Percentiles rank a stretch among this genome's conserved stretches.
Conservation (phyloP, 345 rosid genomes). For the Orychophragmus violaceus region DNA sequence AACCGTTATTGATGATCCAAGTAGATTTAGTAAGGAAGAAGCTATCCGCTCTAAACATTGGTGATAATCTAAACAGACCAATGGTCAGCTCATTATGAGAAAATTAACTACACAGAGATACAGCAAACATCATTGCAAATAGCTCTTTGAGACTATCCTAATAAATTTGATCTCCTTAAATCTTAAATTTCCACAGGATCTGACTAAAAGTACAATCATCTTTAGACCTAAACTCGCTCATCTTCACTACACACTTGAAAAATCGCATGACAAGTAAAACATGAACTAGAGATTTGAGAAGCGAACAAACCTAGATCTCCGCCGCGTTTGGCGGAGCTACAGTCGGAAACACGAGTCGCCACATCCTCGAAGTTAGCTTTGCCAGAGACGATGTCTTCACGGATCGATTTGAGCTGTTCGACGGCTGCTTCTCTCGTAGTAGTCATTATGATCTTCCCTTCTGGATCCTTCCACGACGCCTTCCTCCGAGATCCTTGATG, state of each 20-base stretch:
- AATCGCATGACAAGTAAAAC: neutral
- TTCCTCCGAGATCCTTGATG: slow-evolving; percentile 90
- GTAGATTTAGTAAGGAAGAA: too few species aligned
- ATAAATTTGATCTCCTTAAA: neutral
- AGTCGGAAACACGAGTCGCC: slow-evolving; percentile 76
- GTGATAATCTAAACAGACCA: neutral
- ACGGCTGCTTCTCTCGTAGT: slow-evolving; percentile 70
- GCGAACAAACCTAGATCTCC: slow-evolving; percentile 75
- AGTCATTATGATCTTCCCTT: slow-evolving; percentile 61
- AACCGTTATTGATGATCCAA: neutral
- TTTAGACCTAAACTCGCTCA: slow-evolving; percentile 1
- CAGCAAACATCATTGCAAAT: too few species aligned
- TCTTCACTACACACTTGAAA: neutral
- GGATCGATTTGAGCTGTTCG: slow-evolving; percentile 60
- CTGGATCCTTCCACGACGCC: slow-evolving; percentile 98
- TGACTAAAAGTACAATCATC: neutral
- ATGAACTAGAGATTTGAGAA: neutral
- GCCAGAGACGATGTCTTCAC: slow-evolving; percentile 74
- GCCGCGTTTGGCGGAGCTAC: slow-evolving; percentile 98
- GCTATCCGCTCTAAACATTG: too few species aligned
- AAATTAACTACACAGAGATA: neutral
- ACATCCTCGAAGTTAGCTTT: slow-evolving; percentile 70
- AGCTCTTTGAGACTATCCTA: too few species aligned
- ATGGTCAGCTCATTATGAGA: neutral
- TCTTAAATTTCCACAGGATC: neutral